These are phyloP conservation scores for Inonotus obliquus DNA, from an alignment of 1,284 basidiomycete species.

Conservation along the genomic window DNA sequence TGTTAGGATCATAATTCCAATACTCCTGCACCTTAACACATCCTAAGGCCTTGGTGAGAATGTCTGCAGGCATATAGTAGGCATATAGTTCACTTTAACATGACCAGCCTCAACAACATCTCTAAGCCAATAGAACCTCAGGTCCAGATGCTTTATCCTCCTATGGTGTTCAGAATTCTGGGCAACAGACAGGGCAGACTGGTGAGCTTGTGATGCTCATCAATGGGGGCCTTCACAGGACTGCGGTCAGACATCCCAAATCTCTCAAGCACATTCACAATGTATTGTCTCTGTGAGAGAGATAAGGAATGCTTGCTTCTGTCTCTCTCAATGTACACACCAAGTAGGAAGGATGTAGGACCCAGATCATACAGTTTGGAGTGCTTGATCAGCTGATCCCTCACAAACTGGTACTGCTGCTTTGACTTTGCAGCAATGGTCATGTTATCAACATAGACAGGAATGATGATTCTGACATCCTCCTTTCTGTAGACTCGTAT, in stretches of 20 bases:
- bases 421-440: background rate
- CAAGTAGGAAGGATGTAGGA: conserved; percentile 21
- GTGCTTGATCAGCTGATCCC: background rate
- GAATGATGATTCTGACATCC: background rate
- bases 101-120: conserved; percentile 21
- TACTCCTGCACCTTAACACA: background rate
- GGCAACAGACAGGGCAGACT: conserved; percentile 25
- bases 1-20: background rate
- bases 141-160: conserved; percentile 27
- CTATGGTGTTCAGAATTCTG: conserved; percentile 26
- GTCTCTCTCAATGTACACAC: conserved; percentile 23
- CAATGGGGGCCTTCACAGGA: background rate
- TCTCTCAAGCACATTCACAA: background rate
- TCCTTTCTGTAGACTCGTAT: conserved; percentile 20
- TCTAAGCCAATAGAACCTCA: conserved; percentile 25
- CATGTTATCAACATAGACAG: conserved; percentile 18
- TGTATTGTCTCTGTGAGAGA: background rate
- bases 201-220: background rate
- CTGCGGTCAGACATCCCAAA: background rate
- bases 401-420: background rate
- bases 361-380: conserved; percentile 25
- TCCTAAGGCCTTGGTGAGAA: background rate
- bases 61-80: conserved; percentile 4
- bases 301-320: background rate
- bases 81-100: background rate